Conservation (phyloP, 2,329 filamentous ascomycete species). For the Cladorrhinum sp. region DNA sequence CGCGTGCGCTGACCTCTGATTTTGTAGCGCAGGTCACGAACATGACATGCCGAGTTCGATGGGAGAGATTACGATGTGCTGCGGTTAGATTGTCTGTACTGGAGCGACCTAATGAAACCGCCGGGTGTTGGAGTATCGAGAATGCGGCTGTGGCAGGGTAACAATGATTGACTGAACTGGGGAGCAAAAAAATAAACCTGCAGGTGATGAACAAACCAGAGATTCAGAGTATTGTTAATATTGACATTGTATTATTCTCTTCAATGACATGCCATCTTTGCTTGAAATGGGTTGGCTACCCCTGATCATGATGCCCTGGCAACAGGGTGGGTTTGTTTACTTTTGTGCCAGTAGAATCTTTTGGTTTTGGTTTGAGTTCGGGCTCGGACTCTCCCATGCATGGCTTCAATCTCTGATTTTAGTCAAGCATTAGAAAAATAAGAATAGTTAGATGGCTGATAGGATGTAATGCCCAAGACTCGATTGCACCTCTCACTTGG, state of each 20-base stretch:
- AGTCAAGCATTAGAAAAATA: too few species aligned
- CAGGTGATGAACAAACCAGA: not conserved
- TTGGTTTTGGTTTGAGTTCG: too few species aligned
- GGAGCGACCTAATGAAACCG: not conserved
- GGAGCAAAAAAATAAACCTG: not conserved
- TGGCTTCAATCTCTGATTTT: too few species aligned
- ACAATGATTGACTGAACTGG: not conserved
- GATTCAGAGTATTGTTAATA: not conserved
- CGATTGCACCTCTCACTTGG: too few species aligned
- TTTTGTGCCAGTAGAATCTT: not conserved
- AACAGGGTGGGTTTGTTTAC: not conserved
- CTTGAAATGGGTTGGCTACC: not conserved
- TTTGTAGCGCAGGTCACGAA: not conserved
- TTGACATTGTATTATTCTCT: not conserved
- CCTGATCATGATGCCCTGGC: not conserved
- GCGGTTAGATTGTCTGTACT: not conserved
- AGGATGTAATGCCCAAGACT: too few species aligned
- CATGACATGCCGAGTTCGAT: not conserved
- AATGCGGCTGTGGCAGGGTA: not conserved
- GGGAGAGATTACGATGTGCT: slow-evolving; percentile 1
- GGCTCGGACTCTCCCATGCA: too few species aligned
- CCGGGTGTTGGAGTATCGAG: not conserved
- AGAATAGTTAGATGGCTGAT: too few species aligned
- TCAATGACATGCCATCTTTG: not conserved
- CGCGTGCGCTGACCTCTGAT: not conserved